A percentile compares a stretch with the other conserved stretches of the same genome.
Conservation (phyloP, 2,329 filamentous ascomycete genomes). For the Laburnicola sp. region DNA sequence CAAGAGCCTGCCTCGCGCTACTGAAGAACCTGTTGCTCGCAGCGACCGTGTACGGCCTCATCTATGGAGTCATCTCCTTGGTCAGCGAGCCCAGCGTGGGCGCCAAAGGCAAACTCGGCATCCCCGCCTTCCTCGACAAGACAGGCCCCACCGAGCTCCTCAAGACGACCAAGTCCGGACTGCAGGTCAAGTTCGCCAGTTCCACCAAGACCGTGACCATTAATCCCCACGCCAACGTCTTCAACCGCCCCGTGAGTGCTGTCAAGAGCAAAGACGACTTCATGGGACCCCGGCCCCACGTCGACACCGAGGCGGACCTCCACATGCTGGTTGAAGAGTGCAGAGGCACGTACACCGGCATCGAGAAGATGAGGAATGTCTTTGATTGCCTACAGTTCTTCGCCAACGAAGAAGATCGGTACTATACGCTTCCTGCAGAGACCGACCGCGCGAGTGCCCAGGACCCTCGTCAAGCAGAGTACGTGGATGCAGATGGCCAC, state of each 20-base stretch:
- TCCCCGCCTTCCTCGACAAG: conserved; percentile 48
- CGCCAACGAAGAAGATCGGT: conserved; percentile 53
- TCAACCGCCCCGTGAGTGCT: conserved; percentile 56
- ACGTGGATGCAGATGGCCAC: conserved; percentile 48
- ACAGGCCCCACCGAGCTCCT: conserved; percentile 46
- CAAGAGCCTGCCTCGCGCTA: conserved; percentile 42
- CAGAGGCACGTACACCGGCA: conserved; percentile 55
- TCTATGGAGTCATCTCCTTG: conserved; percentile 49
- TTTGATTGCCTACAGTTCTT: conserved; percentile 58
- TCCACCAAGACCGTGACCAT: conserved; percentile 50
- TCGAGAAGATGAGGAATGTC: conserved; percentile 60
- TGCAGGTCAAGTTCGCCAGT: conserved; percentile 50
- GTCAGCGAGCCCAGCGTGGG: conserved; percentile 47
- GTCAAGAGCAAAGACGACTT: conserved; percentile 57
- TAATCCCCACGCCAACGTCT: conserved; percentile 58
- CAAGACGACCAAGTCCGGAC: conserved; percentile 46
- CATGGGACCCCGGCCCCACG: conserved; percentile 54
- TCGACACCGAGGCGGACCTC: conserved; percentile 58
- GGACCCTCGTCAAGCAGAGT: conserved; percentile 49
- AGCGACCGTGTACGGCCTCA: conserved; percentile 46
- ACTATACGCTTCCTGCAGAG: conserved; percentile 53
- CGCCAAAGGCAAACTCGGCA: conserved; percentile 47
- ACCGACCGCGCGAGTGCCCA: conserved; percentile 47
- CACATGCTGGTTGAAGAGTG: conserved; percentile 57
- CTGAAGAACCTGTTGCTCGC: conserved; percentile 51